phyloP scores from a whole-genome alignment of 1,284 basidiomycete genomes.

The Rhizoctonia solani region DNA sequence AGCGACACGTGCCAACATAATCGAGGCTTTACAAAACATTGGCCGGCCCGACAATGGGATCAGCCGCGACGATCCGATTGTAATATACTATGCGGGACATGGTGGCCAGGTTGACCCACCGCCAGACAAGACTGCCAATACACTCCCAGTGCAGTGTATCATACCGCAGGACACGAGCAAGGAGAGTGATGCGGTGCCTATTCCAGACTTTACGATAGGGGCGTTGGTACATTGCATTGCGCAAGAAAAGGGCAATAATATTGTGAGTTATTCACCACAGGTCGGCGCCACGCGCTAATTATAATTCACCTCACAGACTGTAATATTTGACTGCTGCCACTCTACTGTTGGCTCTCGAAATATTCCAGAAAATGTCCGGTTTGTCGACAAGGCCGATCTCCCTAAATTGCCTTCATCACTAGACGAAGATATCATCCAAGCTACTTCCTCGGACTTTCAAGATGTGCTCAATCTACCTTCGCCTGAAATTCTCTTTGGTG shows the following conservation, averaged over 20 bases:
- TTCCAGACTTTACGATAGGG: not conserved
- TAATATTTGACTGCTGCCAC: slow-evolving; percentile 4
- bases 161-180: not conserved
- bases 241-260: slow-evolving; percentile 2
- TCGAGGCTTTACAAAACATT: not conserved
- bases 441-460: not conserved
- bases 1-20: not conserved
- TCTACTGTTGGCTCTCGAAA: not conserved
- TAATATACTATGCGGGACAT: slow-evolving; percentile 1
- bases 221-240: not conserved
- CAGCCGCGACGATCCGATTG: not conserved
- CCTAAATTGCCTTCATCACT: not conserved
- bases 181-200: not conserved
- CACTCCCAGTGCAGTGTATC: not conserved
- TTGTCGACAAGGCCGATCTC: not conserved
- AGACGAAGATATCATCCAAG: not conserved
- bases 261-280: not conserved
- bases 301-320: not conserved
- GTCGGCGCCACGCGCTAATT: not conserved
- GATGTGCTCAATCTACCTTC: not conserved
- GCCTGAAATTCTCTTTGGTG: not conserved
- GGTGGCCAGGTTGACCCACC: not conserved
- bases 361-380: not conserved
- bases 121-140: too few relatives aligned
- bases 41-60: not conserved